phyloP scores from a whole-genome alignment of 2,329 filamentous ascomycete species.

The Pestalotiopsis sp. region DNA sequence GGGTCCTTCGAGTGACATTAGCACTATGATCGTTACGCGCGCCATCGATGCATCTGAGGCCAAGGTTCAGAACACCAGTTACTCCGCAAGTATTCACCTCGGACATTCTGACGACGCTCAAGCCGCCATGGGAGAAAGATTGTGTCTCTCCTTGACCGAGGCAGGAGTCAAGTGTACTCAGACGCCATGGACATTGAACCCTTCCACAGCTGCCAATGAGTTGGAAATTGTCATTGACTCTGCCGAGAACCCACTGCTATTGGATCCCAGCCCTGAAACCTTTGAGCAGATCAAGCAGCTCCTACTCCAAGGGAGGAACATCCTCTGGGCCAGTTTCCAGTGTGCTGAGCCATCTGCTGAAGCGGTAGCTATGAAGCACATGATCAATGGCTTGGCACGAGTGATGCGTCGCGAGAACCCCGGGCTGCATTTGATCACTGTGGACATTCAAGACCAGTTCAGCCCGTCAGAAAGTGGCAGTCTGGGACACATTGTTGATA shows the following conservation, averaged over 20 bases:
- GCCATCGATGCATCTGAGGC: neutral
- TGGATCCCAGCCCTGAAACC: conserved; percentile 7
- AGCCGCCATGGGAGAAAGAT: conserved; percentile 3
- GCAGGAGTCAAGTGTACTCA: conserved; percentile 6
- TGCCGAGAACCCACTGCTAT: conserved; percentile 15
- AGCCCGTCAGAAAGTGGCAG: neutral
- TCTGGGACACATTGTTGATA: neutral
- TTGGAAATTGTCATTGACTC: conserved; percentile 15
- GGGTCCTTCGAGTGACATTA: conserved; percentile 11
- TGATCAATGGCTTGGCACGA: conserved; percentile 16
- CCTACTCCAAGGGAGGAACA: conserved; percentile 10
- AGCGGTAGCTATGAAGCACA: conserved; percentile 11
- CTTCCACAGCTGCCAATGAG: neutral
- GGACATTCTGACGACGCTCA: conserved; percentile 4
- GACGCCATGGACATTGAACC: conserved; percentile 1
- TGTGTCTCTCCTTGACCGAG: conserved; percentile 2
- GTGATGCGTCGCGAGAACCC: conserved; percentile 18
- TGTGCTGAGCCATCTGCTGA: neutral
- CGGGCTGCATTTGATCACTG: conserved; percentile 10
- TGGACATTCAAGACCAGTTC: conserved; percentile 12
- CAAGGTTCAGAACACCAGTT: neutral
- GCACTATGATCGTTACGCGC: conserved; percentile 13
- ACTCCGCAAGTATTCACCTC: conserved; percentile 2
- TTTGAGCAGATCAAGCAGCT: conserved; percentile 17
- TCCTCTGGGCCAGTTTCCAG: conserved; percentile 16